Evolutionary conservation across 768 basidiomycete species (phyloP).

Genomic region (Tylopilus plumbeoviolaceoides): DNA sequence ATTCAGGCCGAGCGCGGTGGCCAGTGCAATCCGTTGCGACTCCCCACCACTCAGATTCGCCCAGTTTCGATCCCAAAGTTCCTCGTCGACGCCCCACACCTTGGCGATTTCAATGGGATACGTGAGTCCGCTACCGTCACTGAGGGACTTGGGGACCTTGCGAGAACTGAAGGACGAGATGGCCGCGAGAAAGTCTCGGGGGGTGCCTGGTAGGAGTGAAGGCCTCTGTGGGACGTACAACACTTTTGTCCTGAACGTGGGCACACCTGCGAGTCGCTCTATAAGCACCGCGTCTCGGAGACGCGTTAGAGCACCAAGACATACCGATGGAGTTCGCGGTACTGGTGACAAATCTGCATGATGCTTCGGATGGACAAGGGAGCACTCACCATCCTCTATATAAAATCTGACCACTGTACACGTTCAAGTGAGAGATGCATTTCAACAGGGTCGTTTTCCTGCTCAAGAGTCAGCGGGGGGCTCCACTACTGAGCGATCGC

Average conservation of each 20-base stretch:
- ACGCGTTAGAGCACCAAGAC: constrained; percentile 9
- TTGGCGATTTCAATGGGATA: constrained; percentile 51
- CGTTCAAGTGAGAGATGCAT: constrained; percentile 74
- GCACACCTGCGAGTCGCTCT: constrained; percentile 52
- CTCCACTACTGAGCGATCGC: neutral
- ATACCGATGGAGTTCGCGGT: constrained; percentile 48
- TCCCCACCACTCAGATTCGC: constrained; percentile 81
- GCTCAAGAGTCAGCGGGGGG: constrained; percentile 4
- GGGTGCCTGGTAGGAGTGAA: constrained; percentile 79
- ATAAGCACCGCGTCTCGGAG: neutral
- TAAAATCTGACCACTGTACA: constrained; percentile 62
- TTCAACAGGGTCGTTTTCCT: constrained; percentile 77
- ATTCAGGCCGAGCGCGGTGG: constrained; percentile 66
- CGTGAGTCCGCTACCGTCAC: constrained; percentile 23
- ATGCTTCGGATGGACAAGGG: neutral
- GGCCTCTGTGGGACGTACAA: constrained; percentile 88
- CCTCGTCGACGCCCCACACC: constrained; percentile 61
- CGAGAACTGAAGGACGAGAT: constrained; percentile 51
- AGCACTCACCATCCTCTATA: constrained; percentile 61
- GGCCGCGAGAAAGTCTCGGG: constrained; percentile 62
- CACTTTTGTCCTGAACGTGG: constrained; percentile 71
- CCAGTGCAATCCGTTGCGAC: constrained; percentile 76
- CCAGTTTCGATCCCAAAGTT: constrained; percentile 82
- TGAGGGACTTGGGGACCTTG: constrained; percentile 25
- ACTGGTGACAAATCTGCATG: constrained; percentile 28